Evolutionary conservation across 495 filamentous ascomycete species (phyloP).

Genomic region (Penicillium soppii): DNA sequence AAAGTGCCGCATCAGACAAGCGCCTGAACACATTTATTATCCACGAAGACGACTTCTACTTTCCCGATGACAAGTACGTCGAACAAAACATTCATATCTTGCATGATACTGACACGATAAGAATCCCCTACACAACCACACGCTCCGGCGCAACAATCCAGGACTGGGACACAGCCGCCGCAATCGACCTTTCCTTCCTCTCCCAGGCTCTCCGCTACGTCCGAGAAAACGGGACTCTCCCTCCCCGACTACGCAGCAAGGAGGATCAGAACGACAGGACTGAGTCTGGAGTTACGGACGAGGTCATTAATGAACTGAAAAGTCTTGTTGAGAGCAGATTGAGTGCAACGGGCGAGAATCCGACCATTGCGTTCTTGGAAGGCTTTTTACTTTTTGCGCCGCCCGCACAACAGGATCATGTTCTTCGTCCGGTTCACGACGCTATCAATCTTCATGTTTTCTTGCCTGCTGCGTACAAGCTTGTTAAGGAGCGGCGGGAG

Average conservation of each 20-base stretch:
- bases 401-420: constrained; percentile 19
- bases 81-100: neutral
- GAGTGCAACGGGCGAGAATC: neutral
- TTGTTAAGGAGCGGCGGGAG: constrained; percentile 66
- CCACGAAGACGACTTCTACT: constrained; percentile 93
- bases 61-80: constrained; percentile 64
- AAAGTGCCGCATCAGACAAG: neutral
- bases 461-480: constrained; percentile 58
- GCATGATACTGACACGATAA: constrained; percentile 7
- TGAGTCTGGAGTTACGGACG: constrained; percentile 44
- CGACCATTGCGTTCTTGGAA: constrained; percentile 60
- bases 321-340: constrained; percentile 7
- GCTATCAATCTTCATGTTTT: constrained; percentile 75
- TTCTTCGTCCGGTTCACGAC: constrained; percentile 41
- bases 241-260: constrained; percentile 63
- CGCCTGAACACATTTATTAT: constrained; percentile 65
- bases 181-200: constrained; percentile 68
- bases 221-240: constrained; percentile 61
- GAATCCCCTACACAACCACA: constrained; percentile 52
- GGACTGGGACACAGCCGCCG: constrained; percentile 84
- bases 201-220: constrained; percentile 61
- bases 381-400: constrained; percentile 79
- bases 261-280: constrained; percentile 73
- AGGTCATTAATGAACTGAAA: constrained; percentile 15
- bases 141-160: constrained; percentile 51